Percentiles rank a stretch among this genome's conserved stretches.
phyloP scores from a whole-genome alignment of 106 monocot species.

The Platanthera zijinensis region DNA sequence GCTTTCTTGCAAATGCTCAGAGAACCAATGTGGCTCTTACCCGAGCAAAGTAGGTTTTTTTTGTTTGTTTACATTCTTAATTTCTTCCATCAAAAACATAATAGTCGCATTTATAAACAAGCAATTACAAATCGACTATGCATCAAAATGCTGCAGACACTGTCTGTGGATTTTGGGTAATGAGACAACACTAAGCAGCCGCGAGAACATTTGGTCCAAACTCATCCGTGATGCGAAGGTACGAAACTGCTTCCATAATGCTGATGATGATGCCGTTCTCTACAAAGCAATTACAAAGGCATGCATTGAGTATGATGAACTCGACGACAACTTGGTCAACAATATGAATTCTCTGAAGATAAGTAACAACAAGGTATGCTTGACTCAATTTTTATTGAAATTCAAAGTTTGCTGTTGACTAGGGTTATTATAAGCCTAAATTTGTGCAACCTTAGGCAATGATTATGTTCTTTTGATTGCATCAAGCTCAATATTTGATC shows the following conservation, averaged over 20 bases:
- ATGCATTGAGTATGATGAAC: conserved; percentile 10
- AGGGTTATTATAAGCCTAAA: too few species aligned
- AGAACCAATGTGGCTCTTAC: conserved; percentile 63
- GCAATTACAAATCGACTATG: not conserved
- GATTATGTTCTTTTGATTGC: too few species aligned
- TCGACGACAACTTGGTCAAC: conserved; percentile 15
- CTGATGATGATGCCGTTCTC: conserved; percentile 13
- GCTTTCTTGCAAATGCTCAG: conserved; percentile 42
- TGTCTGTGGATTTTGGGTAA: conserved; percentile 33
- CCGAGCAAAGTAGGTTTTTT: conserved; percentile 20
- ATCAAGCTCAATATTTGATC: too few species aligned
- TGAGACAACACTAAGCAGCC: conserved; percentile 11
- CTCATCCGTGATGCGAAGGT: conserved; percentile 19
- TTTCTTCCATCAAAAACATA: too few species aligned
- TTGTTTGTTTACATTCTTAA: too few species aligned
- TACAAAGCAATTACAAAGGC: conserved; percentile 12
- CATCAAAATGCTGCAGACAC: conserved; percentile 8
- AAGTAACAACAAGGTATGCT: conserved; percentile 16
- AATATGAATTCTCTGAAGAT: conserved; percentile 15
- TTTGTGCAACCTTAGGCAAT: too few species aligned
- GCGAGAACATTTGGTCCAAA: conserved; percentile 19
- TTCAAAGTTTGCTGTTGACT: too few species aligned
- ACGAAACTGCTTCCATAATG: conserved; percentile 20
- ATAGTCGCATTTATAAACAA: not conserved
- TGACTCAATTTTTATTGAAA: too few species aligned